Conservation (phyloP, 116 monocot genomes). For the Iris pallida region DNA sequence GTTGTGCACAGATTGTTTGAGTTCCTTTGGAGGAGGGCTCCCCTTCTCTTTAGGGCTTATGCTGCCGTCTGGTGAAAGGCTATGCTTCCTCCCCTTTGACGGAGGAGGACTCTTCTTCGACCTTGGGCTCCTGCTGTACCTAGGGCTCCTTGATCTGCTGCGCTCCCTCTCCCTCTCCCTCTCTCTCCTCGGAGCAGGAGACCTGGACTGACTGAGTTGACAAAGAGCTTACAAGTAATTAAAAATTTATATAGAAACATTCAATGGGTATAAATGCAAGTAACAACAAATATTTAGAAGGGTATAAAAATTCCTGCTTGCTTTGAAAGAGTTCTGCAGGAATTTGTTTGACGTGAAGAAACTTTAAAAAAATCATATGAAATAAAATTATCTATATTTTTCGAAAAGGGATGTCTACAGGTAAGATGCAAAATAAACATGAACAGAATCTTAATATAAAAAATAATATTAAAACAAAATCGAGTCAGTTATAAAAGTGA, state of each 20-base stretch:
- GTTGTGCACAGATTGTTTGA: slow-evolving; percentile 18
- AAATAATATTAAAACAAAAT: too few species aligned
- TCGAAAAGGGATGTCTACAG: neutral
- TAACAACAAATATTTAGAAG: neutral
- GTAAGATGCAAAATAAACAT: too few species aligned
- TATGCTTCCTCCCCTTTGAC: slow-evolving; percentile 41
- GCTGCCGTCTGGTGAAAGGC: slow-evolving; percentile 54
- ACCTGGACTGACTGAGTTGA: slow-evolving; percentile 58
- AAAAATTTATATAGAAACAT: too few species aligned
- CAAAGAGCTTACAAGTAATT: neutral
- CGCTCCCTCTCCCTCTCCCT: slow-evolving; percentile 24
- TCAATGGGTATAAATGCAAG: neutral
- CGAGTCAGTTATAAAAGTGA: too few species aligned
- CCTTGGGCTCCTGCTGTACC: slow-evolving; percentile 58
- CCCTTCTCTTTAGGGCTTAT: slow-evolving; percentile 30
- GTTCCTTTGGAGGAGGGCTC: slow-evolving; percentile 28
- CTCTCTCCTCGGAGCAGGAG: slow-evolving; percentile 47
- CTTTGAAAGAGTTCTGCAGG: too few species aligned
- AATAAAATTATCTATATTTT: neutral
- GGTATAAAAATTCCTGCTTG: neutral
- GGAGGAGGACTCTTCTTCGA: slow-evolving; percentile 30
- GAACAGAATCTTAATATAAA: too few species aligned
- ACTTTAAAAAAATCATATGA: neutral
- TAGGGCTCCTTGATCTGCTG: slow-evolving; percentile 60
- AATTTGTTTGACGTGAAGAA: neutral